Base-by-base conservation (phyloP, 139 green algal genomes). In the Chlorella sp. region DNA sequence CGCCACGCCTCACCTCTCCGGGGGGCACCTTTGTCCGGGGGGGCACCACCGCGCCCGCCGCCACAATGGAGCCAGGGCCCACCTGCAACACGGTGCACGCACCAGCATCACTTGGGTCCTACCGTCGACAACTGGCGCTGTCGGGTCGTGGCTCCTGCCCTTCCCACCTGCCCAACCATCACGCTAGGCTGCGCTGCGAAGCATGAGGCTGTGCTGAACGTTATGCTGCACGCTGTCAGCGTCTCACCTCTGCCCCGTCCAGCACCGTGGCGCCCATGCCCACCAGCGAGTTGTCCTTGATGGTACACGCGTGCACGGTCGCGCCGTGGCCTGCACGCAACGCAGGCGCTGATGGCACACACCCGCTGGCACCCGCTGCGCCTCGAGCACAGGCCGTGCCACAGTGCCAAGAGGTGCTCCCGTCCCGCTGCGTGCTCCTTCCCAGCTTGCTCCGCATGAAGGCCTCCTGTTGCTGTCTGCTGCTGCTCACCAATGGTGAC, bases 201-300 rank as follows among this genome's bases (percentile, higher is more conserved):
- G n/a, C n/a, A n/a, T n/a, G n/a, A n/a, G n/a, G n/a, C n/a, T n/a
- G n/a, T n/a, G n/a, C n/a, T n/a, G n/a, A n/a, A n/a, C n/a, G n/a
- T n/a, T n/a, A n/a, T n/a, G n/a, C n/a, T n/a, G n/a, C n/a, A n/a
- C n/a, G n/a, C n/a, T n/a, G n/a, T n/a, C n/a, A n/a, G n/a, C 17
- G 22, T 30, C 82, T 55, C 66, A 93, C 80, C 75, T 81, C 77
- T 5, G 80, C 87, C 0, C 93, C 93, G 71, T 98, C 93, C 72
- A 98, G 84, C 22, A 98, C 63, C 0, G 82, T 96, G 1, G 94
- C 86, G 1, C 93, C 93, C 91, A 98, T 98, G 50, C 93, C 93
- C 55, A 98, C 85, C 51, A 98, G 85, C 42, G 74, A 85, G 65
- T 89, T 84, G 85, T 98, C 93, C 32, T 88, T 86, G 61, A 97